Conservation (phyloP, 106 monocot genomes). For the Apostasia ramifera region DNA sequence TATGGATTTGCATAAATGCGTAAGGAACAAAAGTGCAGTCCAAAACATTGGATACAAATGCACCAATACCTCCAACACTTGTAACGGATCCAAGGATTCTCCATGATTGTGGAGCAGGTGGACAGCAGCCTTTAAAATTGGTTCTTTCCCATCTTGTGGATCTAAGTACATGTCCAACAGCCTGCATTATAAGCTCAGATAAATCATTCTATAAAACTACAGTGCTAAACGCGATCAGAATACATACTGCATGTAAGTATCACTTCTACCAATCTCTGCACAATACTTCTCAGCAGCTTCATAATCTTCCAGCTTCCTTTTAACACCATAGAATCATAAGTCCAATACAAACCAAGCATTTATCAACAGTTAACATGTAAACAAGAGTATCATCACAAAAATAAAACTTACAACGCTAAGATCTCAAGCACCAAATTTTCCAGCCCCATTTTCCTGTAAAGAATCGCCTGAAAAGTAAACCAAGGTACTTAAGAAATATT, state of each 20-base stretch:
- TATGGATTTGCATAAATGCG: too few relatives aligned
- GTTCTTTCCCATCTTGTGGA: slow-evolving; percentile 81
- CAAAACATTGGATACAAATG: too few relatives aligned
- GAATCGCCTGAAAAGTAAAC: slow-evolving; percentile 61
- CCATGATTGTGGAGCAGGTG: slow-evolving; percentile 97
- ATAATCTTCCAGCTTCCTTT: slow-evolving; percentile 92
- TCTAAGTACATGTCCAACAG: slow-evolving; percentile 92
- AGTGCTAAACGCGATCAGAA: slow-evolving; percentile 6
- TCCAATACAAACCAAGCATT: not conserved
- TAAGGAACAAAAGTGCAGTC: too few relatives aligned
- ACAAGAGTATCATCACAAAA: not conserved
- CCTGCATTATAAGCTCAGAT: slow-evolving; percentile 20
- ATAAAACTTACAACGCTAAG: slow-evolving; percentile 81
- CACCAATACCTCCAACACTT: slow-evolving; percentile 74
- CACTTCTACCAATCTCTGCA: slow-evolving; percentile 91
- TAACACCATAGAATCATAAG: slow-evolving; percentile 8
- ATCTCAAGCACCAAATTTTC: slow-evolving; percentile 88
- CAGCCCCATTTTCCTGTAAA: slow-evolving; percentile 89
- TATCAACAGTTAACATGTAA: slow-evolving; percentile 5
- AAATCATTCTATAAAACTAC: not conserved
- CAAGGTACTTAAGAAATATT: not conserved
- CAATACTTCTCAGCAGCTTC: slow-evolving; percentile 97
- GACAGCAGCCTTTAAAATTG: slow-evolving; percentile 91
- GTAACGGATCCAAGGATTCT: slow-evolving; percentile 81
- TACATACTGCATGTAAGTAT: slow-evolving; percentile 94